A percentile compares a stretch with the other conserved stretches of the same genome.
Evolutionary conservation across 768 basidiomycete genomes (phyloP).

Genomic region (Phaeotremella skinneri): DNA sequence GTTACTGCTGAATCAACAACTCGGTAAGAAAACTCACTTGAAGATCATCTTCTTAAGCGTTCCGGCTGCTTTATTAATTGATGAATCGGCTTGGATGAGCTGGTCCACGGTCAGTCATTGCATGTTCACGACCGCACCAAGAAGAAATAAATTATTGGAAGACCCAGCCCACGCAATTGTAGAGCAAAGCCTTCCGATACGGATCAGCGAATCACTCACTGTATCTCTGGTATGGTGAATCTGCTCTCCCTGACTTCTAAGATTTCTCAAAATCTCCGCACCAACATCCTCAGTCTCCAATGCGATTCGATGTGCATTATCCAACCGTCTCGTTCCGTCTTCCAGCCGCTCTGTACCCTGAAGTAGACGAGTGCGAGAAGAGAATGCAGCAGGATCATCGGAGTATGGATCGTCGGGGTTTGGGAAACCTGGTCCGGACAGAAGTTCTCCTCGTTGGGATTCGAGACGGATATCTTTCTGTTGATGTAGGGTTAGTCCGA

Average conservation of each 20-base stretch:
- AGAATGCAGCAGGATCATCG: constrained; percentile 58
- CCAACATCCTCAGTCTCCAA: constrained; percentile 96
- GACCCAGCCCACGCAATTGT: too few relatives aligned
- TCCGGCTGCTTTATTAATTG: constrained; percentile 84
- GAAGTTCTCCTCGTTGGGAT: constrained; percentile 72
- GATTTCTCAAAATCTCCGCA: constrained; percentile 80
- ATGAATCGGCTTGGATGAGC: constrained; percentile 80
- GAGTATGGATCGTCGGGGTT: constrained; percentile 65
- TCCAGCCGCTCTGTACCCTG: constrained; percentile 73
- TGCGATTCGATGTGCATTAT: constrained; percentile 87
- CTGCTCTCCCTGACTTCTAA: constrained; percentile 85
- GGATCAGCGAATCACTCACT: constrained; percentile 59
- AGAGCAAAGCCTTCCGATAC: too few relatives aligned
- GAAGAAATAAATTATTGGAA: too few relatives aligned
- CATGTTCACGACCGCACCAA: too few relatives aligned
- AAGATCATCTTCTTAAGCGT: constrained; percentile 94
- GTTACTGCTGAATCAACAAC: constrained; percentile 9
- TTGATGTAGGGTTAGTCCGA: constrained; percentile 1
- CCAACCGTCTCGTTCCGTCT: constrained; percentile 73
- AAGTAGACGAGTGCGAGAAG: constrained; percentile 65
- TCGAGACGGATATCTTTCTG: constrained; percentile 69
- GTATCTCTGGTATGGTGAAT: constrained; percentile 90
- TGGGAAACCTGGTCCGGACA: constrained; percentile 54
- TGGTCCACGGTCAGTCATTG: constrained; percentile 49
- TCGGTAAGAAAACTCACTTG: constrained; percentile 61